Conservation (phyloP, 2,329 filamentous ascomycete genomes). For the Shiraia sp. region DNA sequence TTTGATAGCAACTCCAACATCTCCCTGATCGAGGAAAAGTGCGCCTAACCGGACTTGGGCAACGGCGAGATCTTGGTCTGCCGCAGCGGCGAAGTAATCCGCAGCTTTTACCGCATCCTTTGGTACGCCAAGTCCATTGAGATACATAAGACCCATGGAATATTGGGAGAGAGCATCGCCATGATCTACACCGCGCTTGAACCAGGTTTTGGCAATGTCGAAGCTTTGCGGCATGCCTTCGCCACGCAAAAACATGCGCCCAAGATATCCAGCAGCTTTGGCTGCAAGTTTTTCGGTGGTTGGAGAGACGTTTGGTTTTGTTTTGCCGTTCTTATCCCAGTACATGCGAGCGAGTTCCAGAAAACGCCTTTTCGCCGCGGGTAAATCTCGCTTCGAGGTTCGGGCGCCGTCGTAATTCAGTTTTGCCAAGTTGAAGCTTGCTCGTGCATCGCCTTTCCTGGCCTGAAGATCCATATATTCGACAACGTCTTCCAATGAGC, state of each 20-base stretch:
- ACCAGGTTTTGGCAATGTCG: conserved; percentile 77
- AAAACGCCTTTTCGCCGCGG: conserved; percentile 79
- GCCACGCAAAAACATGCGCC: conserved; percentile 85
- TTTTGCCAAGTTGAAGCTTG: conserved; percentile 82
- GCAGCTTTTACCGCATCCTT: conserved; percentile 73
- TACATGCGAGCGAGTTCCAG: conserved; percentile 76
- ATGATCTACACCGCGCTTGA: conserved; percentile 74
- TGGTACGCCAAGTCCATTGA: conserved; percentile 74
- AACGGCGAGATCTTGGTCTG: conserved; percentile 78
- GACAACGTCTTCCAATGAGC: conserved; percentile 88
- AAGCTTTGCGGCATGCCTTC: conserved; percentile 83
- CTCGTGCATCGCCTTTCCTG: conserved; percentile 84
- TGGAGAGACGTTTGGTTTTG: conserved; percentile 69
- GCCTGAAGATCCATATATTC: conserved; percentile 92
- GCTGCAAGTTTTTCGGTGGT: conserved; percentile 77
- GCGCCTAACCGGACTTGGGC: conserved; percentile 82
- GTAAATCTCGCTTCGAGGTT: conserved; percentile 72
- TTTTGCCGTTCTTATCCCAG: conserved; percentile 79
- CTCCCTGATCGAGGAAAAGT: conserved; percentile 86
- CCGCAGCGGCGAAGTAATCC: conserved; percentile 75
- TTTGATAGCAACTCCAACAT: conserved; percentile 75
- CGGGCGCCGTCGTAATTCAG: conserved; percentile 87
- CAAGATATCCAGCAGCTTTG: conserved; percentile 84
- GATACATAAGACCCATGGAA: conserved; percentile 79
- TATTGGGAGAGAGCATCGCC: conserved; percentile 85